These are phyloP conservation scores for Zopfia rhizophila DNA, from an alignment of 2,329 filamentous ascomycete genomes.

Conservation along the genomic window DNA sequence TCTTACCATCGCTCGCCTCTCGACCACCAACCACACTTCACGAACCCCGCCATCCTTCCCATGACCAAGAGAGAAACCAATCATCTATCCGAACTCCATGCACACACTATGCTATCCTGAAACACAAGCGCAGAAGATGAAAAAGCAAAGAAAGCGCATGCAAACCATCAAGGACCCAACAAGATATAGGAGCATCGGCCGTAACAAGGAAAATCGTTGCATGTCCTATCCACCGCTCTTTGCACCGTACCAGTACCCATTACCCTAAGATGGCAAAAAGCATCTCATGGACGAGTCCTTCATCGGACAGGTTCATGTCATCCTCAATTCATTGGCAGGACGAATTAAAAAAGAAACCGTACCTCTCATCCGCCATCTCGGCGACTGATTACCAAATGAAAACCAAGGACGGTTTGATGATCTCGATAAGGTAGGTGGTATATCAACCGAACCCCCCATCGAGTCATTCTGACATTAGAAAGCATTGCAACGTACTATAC, in stretches of 20 bases:
- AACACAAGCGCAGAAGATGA: conserved; percentile 33
- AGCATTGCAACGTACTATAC: conserved; percentile 37
- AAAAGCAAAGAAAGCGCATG: conserved; percentile 27
- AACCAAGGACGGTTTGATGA: conserved; percentile 6
- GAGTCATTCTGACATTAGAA: conserved; percentile 16
- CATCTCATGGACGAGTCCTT: not conserved
- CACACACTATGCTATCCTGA: conserved; percentile 31
- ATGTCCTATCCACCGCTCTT: conserved; percentile 2
- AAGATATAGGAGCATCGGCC: conserved; percentile 17
- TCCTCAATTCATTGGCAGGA: conserved; percentile 25
- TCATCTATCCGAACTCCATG: conserved; percentile 22
- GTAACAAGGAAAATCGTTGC: conserved; percentile 22
- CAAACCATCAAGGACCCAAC: conserved; percentile 13
- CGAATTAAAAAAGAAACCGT: conserved; percentile 16
- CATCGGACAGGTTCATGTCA: not conserved
- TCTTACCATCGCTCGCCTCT: conserved; percentile 1
- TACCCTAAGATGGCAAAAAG: conserved; percentile 1
- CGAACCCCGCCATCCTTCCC: conserved; percentile 35
- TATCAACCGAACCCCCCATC: not conserved
- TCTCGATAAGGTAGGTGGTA: conserved; percentile 11
- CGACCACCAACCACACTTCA: conserved; percentile 19
- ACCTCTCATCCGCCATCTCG: conserved; percentile 20
- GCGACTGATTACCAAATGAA: conserved; percentile 20
- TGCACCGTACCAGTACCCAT: conserved; percentile 6
- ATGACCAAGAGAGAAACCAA: conserved; percentile 29